phyloP scores from a whole-genome alignment of 108 stramenopile genomes.

The Bacterosira constricta region DNA sequence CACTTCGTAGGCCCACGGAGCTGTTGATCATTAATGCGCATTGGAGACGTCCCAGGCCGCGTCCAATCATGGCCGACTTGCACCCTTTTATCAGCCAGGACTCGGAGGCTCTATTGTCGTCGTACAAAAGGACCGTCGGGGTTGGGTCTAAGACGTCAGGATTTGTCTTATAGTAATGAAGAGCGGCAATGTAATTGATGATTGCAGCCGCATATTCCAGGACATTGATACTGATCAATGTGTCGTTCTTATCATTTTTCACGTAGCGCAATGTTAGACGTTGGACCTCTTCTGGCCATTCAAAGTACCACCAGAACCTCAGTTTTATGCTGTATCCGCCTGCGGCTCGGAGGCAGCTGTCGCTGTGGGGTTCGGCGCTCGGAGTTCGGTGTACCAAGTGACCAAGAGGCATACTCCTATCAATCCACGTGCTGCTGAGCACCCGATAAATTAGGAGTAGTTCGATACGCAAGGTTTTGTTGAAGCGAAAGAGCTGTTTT shows the following conservation, averaged over 20 bases:
- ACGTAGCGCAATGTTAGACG: not conserved
- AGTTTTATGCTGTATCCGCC: not conserved
- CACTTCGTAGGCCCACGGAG: not conserved
- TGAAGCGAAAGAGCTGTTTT: no score
- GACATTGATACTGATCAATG: no score
- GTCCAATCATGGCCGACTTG: not conserved
- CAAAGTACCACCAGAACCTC: slow-evolving; percentile 18
- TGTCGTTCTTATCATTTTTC: not conserved
- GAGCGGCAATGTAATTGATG: slow-evolving; percentile 4
- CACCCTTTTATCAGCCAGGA: slow-evolving; percentile 8
- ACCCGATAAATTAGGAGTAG: not conserved
- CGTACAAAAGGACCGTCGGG: not conserved
- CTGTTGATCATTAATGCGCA: slow-evolving; percentile 13
- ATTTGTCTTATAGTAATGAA: not conserved
- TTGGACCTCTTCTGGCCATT: not conserved
- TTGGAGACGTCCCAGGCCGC: slow-evolving; percentile 9
- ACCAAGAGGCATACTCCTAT: not conserved
- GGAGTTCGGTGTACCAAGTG: not conserved
- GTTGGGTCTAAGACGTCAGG: not conserved
- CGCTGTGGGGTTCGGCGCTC: not conserved
- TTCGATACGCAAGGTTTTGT: not conserved
- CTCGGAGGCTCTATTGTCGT: not conserved
- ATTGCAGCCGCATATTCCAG: no score
- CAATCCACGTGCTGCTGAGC: not conserved
- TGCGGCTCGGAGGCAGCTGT: slow-evolving; percentile 1